Conservation (phyloP, 2,329 filamentous ascomycete genomes). For the Monosporascus sp. region DNA sequence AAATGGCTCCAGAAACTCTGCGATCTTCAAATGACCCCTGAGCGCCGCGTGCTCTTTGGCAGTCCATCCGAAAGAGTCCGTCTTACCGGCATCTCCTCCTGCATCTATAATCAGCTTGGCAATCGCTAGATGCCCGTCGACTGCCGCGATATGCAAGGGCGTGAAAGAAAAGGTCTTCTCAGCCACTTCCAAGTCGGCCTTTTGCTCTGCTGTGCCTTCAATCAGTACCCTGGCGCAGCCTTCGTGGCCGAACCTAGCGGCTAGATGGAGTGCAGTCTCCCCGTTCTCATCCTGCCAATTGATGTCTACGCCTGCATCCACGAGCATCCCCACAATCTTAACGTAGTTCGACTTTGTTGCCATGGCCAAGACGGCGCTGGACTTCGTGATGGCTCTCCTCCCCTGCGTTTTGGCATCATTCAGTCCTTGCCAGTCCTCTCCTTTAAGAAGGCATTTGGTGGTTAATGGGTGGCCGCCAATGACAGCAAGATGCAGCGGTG, state of each 20-base stretch:
- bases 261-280: constrained; percentile 87
- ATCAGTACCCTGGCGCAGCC: constrained; percentile 76
- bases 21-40: constrained; percentile 80
- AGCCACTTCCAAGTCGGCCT: constrained; percentile 67
- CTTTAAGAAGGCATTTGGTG: constrained; percentile 72
- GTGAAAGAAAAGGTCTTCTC: constrained; percentile 93
- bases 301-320: constrained; percentile 85
- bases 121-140: constrained; percentile 75
- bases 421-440: constrained; percentile 69
- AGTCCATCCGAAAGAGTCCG: constrained; percentile 89
- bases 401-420: constrained; percentile 58
- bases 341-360: constrained; percentile 85
- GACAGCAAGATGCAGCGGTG: constrained; percentile 86
- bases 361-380: constrained; percentile 79
- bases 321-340: constrained; percentile 78
- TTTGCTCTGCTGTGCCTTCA: constrained; percentile 63
- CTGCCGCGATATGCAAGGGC: constrained; percentile 85
- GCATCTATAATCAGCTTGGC: constrained; percentile 73
- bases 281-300: constrained; percentile 89
- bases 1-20: constrained; percentile 59
- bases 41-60: constrained; percentile 89
- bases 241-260: constrained; percentile 79
- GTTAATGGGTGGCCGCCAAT: constrained; percentile 86
- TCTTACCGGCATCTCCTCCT: constrained; percentile 67
- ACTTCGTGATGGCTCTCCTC: constrained; percentile 69